phyloP scores from a whole-genome alignment of 1,284 basidiomycete genomes.

The Amylostereum areolatum region DNA sequence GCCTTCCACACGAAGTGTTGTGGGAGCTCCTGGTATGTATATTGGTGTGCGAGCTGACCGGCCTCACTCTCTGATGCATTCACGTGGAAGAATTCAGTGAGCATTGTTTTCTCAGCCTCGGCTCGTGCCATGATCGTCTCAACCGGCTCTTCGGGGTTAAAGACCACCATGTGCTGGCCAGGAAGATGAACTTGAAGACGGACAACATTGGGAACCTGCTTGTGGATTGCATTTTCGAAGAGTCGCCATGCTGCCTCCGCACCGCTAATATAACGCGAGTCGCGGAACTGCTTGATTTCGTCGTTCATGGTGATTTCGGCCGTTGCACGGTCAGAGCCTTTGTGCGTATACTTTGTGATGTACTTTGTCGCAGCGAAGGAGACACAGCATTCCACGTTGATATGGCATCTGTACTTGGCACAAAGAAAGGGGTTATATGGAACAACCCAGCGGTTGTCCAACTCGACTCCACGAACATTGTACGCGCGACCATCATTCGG shows the following conservation, averaged over 20 bases:
- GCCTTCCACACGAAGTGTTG: conserved; percentile 16
- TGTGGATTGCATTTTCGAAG: too few species aligned
- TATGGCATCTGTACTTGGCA: not conserved
- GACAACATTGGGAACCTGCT: not conserved
- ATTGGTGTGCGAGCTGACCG: not conserved
- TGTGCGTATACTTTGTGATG: conserved; percentile 39
- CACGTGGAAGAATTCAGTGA: too few species aligned
- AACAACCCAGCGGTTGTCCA: conserved; percentile 3
- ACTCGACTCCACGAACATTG: too few species aligned
- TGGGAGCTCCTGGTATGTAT: conserved; percentile 22
- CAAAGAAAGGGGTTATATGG: not conserved
- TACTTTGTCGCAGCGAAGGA: conserved; percentile 31
- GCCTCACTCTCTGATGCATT: too few species aligned
- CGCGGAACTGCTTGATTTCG: conserved; percentile 5
- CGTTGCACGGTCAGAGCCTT: conserved; percentile 28
- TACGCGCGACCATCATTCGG: conserved; percentile 30
- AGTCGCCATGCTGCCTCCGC: too few species aligned
- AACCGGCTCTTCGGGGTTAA: not conserved
- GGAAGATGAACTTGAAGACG: conserved; percentile 1
- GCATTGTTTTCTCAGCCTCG: too few species aligned
- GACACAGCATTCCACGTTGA: not conserved
- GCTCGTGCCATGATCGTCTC: too few species aligned
- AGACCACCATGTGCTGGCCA: not conserved
- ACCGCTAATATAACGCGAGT: not conserved
- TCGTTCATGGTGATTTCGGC: conserved; percentile 7